Evolutionary conservation across 805 yeast genomes (phyloP).

Genomic region (Wickerhamomyces tratensis): DNA sequence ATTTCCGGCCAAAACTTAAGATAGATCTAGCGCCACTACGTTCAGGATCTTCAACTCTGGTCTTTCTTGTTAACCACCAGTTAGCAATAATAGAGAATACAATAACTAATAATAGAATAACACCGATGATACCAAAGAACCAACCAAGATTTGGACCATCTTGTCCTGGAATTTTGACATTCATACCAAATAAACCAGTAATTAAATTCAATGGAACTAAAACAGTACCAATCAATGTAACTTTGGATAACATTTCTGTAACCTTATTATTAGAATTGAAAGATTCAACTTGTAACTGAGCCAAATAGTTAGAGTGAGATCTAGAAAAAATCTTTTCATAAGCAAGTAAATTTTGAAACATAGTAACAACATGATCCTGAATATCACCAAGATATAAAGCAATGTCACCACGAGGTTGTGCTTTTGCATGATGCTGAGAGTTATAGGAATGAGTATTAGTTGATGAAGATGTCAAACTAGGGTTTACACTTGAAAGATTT

Average conservation of each 20-base stretch:
- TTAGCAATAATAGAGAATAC: constrained; percentile 30
- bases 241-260: constrained; percentile 81
- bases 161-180: constrained; percentile 78
- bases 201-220: constrained; percentile 83
- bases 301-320: constrained; percentile 85
- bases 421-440: constrained; percentile 14
- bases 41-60: constrained; percentile 19
- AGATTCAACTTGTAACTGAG: constrained; percentile 89
- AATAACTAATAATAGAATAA: constrained; percentile 32
- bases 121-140: constrained; percentile 62
- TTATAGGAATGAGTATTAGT: constrained; percentile 4
- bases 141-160: constrained; percentile 36
- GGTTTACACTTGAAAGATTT: constrained; percentile 15
- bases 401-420: constrained; percentile 81
- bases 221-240: constrained; percentile 83
- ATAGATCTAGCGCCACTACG: constrained; percentile 25
- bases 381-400: constrained; percentile 91
- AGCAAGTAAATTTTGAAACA: constrained; percentile 83
- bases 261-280: constrained; percentile 78
- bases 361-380: constrained; percentile 93
- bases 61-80: constrained; percentile 27
- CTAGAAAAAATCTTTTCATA: constrained; percentile 91
- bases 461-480: constrained; percentile 1
- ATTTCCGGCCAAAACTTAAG: constrained; percentile 14
- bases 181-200: constrained; percentile 95